Conservation (phyloP, 1,284 basidiomycete species). For the Fistulinella cinereoalba region DNA sequence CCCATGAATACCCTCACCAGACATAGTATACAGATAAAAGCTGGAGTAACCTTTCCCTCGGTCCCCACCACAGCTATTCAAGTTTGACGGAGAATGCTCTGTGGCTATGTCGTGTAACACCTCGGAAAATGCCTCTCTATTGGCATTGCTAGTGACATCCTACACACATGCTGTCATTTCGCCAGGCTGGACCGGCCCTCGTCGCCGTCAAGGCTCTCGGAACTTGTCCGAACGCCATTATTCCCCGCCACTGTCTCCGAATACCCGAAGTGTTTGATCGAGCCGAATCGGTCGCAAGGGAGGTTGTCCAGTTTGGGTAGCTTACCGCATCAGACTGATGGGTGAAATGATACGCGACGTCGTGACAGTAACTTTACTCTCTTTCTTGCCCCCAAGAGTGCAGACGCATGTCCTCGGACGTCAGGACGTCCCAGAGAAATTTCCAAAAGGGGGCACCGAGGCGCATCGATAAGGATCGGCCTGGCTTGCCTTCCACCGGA, state of each 20-base stretch:
- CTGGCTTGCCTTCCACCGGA: slow-evolving; percentile 8
- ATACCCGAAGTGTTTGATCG: slow-evolving; percentile 23
- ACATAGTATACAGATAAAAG: too few species aligned
- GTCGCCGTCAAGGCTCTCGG: not conserved
- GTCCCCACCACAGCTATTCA: too few species aligned
- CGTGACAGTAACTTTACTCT: slow-evolving; percentile 20
- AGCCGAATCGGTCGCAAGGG: slow-evolving; percentile 10
- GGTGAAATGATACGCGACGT: slow-evolving; percentile 15
- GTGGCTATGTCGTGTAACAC: not conserved
- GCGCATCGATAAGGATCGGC: slow-evolving; percentile 33
- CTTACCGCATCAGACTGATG: slow-evolving; percentile 16
- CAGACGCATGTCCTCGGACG: slow-evolving; percentile 27
- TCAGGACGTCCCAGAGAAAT: not conserved
- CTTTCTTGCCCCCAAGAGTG: slow-evolving; percentile 4
- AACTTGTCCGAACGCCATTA: not conserved
- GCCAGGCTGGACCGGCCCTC: not conserved
- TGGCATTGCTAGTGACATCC: not conserved
- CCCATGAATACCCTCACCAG: not conserved
- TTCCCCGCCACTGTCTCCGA: slow-evolving; percentile 1
- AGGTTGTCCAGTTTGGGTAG: slow-evolving; percentile 1
- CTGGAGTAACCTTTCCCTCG: too few species aligned
- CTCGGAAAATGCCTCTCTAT: not conserved
- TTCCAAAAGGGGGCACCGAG: slow-evolving; percentile 19
- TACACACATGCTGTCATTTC: not conserved
- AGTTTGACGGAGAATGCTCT: not conserved